Evolutionary conservation across 2,329 filamentous ascomycete genomes (phyloP), one percentile per base, ranked within the genome.

Genomic region (Cadophora gregata): DNA sequence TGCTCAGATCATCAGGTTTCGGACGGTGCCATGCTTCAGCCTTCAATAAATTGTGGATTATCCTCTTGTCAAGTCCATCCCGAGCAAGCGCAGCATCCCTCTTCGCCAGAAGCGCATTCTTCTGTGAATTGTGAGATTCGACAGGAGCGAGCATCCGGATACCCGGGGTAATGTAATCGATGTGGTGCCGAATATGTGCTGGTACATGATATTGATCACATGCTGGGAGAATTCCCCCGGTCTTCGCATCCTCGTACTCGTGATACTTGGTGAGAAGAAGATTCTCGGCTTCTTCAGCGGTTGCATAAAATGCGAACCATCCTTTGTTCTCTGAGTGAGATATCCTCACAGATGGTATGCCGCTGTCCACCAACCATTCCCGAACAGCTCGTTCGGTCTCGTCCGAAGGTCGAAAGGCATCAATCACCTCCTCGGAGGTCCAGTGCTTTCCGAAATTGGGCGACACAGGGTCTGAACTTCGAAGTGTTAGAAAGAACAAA

Each of bases 241-340:
- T 42, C 38, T 42, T 42, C 8, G 38, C 64, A 75, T 89, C 86
- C 75, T 90, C 86, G 42, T 69, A 74, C 21, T 71, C 70, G 29
- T 72, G 67, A 25, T 68, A 74, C 45, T 72, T 66, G 8, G 68
- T 86, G 63, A 75, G 72, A n/a, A 80, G 72, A 4, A 80, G 71
- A 24, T 51, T 58, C 42, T 80, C 78, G 10, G 74, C 76, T 65
- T 80, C 78, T 51, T 73, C 63, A 4, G 73, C 73, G n/a, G 73
- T 75, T 14, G 76, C 77, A 70, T 78, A 77, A 61, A 80, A 77
- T 58, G 77, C 75, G 45, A 80, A 70, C 78, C 78, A 79, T 53
- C 76, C 75, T 69, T 78, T 78, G 64, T 79, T 79, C 42, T 74
- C 70, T 0, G 76, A 78, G 45, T 79, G 76, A 1, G 76, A 74